Evolutionary conservation across 495 filamentous ascomycete genomes (phyloP).

Genomic region (Xylaria longipes): DNA sequence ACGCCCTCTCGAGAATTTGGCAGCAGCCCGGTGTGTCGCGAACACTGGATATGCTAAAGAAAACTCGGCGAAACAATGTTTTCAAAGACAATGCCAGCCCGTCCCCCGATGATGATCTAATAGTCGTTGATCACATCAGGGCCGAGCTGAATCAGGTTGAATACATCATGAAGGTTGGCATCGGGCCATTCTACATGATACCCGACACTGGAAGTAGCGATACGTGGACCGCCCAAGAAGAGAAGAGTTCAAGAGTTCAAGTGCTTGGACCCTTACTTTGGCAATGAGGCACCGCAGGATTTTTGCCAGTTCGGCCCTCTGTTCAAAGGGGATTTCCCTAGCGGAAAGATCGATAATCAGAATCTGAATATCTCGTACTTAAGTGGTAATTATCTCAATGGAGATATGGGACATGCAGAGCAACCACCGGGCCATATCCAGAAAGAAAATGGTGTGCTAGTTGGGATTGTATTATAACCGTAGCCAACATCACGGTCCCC

Average conservation of each 20-base stretch:
- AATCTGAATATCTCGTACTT: neutral
- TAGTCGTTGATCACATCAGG: neutral
- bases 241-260: too few species aligned
- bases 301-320: neutral
- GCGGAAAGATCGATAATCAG: neutral
- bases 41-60: neutral
- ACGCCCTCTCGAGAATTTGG: neutral
- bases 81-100: neutral
- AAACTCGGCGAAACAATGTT: neutral
- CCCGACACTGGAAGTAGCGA: neutral
- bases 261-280: neutral
- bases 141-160: neutral
- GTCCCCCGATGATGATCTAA: neutral
- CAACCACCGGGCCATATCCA: neutral
- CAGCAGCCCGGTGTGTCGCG: neutral
- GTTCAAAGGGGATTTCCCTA: neutral
- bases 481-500: neutral
- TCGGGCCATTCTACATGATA: neutral
- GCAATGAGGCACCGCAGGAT: neutral
- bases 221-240: neutral
- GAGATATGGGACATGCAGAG: neutral
- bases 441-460: neutral
- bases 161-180: neutral
- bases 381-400: neutral
- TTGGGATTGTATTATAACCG: neutral